Evolutionary conservation across 129 eudicot species (phyloP).

Genomic region (Ambrosia trifida): DNA sequence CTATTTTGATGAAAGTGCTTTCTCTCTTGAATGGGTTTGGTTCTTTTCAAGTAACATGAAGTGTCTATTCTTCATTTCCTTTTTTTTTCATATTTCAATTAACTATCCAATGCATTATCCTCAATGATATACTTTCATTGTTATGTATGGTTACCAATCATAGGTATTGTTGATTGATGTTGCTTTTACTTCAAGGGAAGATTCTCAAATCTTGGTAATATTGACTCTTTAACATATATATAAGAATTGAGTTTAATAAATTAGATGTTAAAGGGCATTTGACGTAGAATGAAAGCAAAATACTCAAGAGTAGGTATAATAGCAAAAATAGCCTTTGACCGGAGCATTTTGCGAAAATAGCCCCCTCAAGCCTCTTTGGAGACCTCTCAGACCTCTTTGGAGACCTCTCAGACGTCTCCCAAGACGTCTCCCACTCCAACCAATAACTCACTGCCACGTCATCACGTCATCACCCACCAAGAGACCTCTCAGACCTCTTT

Average conservation of each 20-base stretch:
- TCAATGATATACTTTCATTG: slow-evolving; percentile 15
- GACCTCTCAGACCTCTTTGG: no score
- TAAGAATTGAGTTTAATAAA: background rate
- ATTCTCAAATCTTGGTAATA: background rate
- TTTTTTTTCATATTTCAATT: slow-evolving; percentile 29
- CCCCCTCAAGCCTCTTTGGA: no score
- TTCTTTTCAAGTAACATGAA: slow-evolving; percentile 34
- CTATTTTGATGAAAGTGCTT: slow-evolving; percentile 37
- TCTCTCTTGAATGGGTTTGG: slow-evolving; percentile 21
- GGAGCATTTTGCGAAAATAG: no score
- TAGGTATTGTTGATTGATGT: slow-evolving; percentile 8
- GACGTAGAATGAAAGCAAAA: background rate
- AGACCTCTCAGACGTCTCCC: no score
- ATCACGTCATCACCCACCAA: no score
- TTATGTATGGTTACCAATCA: slow-evolving; percentile 24
- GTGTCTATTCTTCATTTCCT: slow-evolving; percentile 38
- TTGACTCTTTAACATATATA: slow-evolving; percentile 1
- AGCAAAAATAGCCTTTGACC: no score
- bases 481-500: no score
- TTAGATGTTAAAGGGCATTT: background rate
- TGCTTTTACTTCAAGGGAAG: slow-evolving; percentile 13
- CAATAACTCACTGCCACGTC: no score
- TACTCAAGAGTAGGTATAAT: no score
- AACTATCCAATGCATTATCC: background rate
- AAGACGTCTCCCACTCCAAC: no score